A percentile compares a stretch with the other conserved stretches of the same genome.
phyloP scores from a whole-genome alignment of 2,329 filamentous ascomycete species.

The Penicillium decumbens region DNA sequence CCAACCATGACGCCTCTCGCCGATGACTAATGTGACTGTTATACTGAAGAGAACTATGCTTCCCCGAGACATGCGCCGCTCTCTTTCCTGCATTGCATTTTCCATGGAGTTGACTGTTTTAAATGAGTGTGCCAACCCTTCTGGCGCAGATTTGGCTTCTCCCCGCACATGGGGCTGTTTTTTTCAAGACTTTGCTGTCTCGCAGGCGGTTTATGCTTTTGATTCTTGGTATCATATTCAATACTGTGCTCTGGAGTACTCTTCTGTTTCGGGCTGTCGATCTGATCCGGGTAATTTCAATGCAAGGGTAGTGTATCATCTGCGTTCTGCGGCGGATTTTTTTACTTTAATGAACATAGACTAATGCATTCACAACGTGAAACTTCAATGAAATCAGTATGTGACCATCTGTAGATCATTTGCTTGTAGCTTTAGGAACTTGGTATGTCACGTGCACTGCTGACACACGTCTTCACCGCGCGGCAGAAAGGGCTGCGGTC shows the following conservation, averaged over 20 bases:
- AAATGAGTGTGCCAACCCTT: not conserved
- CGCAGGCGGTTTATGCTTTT: conserved; percentile 8
- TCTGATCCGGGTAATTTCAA: conserved; percentile 20
- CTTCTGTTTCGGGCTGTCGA: conserved; percentile 18
- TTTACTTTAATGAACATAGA: conserved; percentile 23
- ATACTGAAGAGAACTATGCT: conserved; percentile 16
- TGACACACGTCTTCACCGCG: conserved; percentile 13
- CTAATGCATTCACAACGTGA: conserved; percentile 17
- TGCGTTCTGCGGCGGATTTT: conserved; percentile 8
- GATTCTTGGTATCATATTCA: conserved; percentile 25
- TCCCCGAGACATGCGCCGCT: conserved; percentile 2
- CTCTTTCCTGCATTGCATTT: conserved; percentile 23
- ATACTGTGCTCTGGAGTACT: conserved; percentile 26
- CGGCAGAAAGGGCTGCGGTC: conserved; percentile 24
- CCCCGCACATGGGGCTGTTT: not conserved
- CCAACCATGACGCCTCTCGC: conserved; percentile 34
- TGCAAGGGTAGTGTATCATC: conserved; percentile 22
- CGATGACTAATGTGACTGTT: conserved; percentile 30
- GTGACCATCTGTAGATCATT: not conserved
- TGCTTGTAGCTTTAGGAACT: not conserved
- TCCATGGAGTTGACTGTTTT: conserved; percentile 22
- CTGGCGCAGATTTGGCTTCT: not conserved
- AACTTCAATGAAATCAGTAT: not conserved
- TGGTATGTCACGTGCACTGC: not conserved
- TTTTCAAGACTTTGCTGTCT: conserved; percentile 5